Conservation (phyloP, 2,329 filamentous ascomycete species). For the Talaromyces amestolkiae region DNA sequence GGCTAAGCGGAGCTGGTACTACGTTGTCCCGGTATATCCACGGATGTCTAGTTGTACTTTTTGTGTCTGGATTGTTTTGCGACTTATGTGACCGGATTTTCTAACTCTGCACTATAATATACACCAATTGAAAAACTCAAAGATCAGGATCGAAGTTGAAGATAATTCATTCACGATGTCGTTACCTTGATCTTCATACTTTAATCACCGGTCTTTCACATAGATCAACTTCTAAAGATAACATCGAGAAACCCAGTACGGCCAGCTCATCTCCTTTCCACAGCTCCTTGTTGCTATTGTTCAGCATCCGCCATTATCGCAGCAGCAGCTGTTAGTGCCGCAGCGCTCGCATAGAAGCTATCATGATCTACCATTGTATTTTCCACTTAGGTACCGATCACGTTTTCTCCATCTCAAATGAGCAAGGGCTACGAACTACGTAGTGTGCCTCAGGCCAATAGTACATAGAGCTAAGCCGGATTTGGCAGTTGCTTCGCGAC, state of each 20-base stretch:
- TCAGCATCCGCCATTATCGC: neutral
- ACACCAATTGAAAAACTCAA: too few species aligned
- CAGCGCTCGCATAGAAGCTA: neutral
- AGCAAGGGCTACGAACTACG: neutral
- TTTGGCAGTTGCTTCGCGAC: neutral
- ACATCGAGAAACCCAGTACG: neutral
- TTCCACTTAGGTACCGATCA: conserved; percentile 7
- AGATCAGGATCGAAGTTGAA: too few species aligned
- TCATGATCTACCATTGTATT: conserved; percentile 1
- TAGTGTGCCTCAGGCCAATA: neutral
- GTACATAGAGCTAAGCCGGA: neutral
- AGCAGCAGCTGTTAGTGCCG: neutral
- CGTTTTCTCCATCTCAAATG: neutral
- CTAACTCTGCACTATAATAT: too few species aligned
- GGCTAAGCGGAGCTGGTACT: too few species aligned
- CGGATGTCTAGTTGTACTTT: too few species aligned
- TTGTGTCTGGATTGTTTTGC: too few species aligned
- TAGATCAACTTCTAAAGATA: too few species aligned
- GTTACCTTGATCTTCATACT: too few species aligned
- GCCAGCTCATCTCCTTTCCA: neutral
- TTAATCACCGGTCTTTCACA: too few species aligned
- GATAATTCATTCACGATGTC: too few species aligned
- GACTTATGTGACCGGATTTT: too few species aligned
- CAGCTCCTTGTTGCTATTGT: neutral
- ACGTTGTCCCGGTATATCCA: too few species aligned